Evolutionary conservation across 306 rosid genomes (phyloP).

Genomic region (Cercis canadensis): DNA sequence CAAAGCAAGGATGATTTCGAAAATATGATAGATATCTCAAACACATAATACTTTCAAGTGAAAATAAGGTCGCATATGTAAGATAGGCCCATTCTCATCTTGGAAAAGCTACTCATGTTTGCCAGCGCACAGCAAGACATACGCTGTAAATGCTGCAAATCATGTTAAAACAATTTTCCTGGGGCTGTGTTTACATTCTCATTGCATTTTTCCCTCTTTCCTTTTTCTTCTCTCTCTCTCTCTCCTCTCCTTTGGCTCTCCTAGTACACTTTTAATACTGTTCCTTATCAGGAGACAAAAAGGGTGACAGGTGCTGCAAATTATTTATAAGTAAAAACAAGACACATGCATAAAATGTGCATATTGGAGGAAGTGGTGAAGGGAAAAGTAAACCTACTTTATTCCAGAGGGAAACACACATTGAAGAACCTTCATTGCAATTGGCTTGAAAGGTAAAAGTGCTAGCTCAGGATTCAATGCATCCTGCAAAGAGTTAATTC

Average conservation of each 20-base stretch:
- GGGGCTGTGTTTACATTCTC: background rate
- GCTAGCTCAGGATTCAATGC: conserved; percentile 66
- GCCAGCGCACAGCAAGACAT: too few relatives aligned
- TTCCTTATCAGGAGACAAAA: background rate
- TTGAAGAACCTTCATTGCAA: conserved; percentile 82
- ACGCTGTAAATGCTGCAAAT: background rate
- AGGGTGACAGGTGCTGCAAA: background rate
- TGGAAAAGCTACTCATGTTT: too few relatives aligned
- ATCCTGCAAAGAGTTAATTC: conserved; percentile 52
- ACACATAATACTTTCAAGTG: background rate
- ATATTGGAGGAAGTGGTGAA: conserved; percentile 5
- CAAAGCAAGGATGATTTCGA: conserved; percentile 1
- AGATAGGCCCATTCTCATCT: too few relatives aligned
- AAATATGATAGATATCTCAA: background rate
- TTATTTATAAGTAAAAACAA: conserved; percentile 1
- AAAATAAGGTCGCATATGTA: background rate
- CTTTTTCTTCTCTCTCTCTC: too few relatives aligned
- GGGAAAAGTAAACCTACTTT: conserved; percentile 52
- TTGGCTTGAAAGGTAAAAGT: conserved; percentile 80
- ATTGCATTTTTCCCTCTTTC: background rate
- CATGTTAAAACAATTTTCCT: background rate
- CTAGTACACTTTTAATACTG: background rate
- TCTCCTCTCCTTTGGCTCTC: too few relatives aligned
- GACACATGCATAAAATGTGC: background rate
- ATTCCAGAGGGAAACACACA: conserved; percentile 79